Evolutionary conservation across 371 early-diverging fungal species (phyloP).

Genomic region (Circinella umbellata): DNA sequence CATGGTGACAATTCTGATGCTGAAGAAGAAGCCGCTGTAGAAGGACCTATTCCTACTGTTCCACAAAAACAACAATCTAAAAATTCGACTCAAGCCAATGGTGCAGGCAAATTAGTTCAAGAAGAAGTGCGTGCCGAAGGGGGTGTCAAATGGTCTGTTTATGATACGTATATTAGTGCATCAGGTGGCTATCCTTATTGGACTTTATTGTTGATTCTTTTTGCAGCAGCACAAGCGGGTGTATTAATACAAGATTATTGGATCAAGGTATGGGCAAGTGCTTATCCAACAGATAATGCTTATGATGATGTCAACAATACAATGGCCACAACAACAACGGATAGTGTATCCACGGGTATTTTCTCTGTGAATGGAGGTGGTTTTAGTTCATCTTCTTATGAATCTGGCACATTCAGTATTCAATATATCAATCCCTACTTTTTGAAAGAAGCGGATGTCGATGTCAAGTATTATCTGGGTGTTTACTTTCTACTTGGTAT

Average conservation of each 20-base stretch:
- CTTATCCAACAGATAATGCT: slow-evolving; percentile 22
- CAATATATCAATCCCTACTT: slow-evolving; percentile 6
- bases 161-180: slow-evolving; percentile 67
- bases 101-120: slow-evolving; percentile 57
- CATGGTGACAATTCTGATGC: slow-evolving; percentile 23
- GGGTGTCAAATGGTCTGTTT: slow-evolving; percentile 63
- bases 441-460: background rate
- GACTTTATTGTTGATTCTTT: slow-evolving; percentile 49
- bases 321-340: background rate
- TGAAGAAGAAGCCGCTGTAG: slow-evolving; percentile 32
- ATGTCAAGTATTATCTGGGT: slow-evolving; percentile 59
- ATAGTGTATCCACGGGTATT: background rate
- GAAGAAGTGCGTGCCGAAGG: slow-evolving; percentile 76
- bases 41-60: slow-evolving; percentile 40
- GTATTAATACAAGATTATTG: slow-evolving; percentile 66
- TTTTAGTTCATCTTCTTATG: background rate
- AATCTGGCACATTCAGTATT: slow-evolving; percentile 9
- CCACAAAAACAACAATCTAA: slow-evolving; percentile 13
- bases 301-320: background rate
- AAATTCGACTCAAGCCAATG: background rate
- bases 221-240: slow-evolving; percentile 52
- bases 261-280: slow-evolving; percentile 64
- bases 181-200: slow-evolving; percentile 70
- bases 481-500: slow-evolving; percentile 60
- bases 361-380: background rate